A percentile compares a stretch with the other conserved stretches of the same genome.
Evolutionary conservation across 2,329 filamentous ascomycete species (phyloP).

Genomic region (Ophiognomonia clavigignenti-juglandacearum): DNA sequence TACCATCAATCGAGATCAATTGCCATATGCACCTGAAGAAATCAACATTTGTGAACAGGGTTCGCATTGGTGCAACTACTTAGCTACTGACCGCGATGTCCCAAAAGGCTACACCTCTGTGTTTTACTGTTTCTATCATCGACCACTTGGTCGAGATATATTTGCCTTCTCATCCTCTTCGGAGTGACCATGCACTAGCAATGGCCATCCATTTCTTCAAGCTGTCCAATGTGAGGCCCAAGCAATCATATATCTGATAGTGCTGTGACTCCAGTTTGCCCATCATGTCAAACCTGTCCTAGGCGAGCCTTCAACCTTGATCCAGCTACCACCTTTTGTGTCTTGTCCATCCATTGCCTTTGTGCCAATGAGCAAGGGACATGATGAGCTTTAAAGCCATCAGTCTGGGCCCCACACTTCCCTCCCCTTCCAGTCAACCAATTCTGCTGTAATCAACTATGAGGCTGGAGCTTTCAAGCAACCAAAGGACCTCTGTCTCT

Average conservation of each 20-base stretch:
- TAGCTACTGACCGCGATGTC: conserved; percentile 9
- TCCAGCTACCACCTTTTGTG: conserved; percentile 1
- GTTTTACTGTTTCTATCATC: conserved; percentile 9
- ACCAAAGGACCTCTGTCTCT: conserved; percentile 47
- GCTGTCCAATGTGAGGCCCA: too few relatives aligned
- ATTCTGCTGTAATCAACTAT: conserved; percentile 19
- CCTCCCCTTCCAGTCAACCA: conserved; percentile 19
- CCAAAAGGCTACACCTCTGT: conserved; percentile 6
- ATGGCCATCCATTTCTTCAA: conserved; percentile 18
- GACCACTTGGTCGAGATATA: conserved; percentile 24
- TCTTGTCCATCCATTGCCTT: conserved; percentile 4
- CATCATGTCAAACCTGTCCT: background rate
- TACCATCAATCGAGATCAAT: background rate
- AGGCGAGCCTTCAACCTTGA: background rate
- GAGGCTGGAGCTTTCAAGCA: conserved; percentile 63
- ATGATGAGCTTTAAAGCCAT: conserved; percentile 46
- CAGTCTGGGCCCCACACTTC: conserved; percentile 36
- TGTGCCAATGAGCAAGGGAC: conserved; percentile 22
- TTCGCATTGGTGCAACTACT: conserved; percentile 13
- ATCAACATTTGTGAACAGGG: background rate
- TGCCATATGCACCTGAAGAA: background rate
- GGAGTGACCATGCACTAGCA: conserved; percentile 26
- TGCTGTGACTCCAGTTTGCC: background rate
- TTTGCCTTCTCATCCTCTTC: conserved; percentile 4
- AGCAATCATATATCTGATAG: background rate